Percentiles rank a stretch among this genome's conserved stretches.
Conservation (phyloP, 2,329 filamentous ascomycete species). For the Colletotrichum karsti region DNA sequence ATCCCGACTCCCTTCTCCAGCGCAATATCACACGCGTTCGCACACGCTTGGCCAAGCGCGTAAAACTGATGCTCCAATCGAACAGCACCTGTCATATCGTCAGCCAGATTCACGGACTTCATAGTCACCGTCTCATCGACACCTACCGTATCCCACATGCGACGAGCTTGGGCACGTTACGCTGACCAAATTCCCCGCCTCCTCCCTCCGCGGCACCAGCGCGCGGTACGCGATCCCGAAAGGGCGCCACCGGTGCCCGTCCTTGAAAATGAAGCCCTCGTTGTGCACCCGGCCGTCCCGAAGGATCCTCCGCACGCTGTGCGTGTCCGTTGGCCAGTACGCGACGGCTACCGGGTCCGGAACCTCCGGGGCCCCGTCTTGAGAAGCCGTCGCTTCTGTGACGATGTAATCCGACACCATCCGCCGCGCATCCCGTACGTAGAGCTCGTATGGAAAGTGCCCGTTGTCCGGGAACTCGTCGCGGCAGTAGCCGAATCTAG, state of each 20-base stretch:
- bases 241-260: slow-evolving; percentile 30
- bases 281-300: slow-evolving; percentile 32
- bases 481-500: slow-evolving; percentile 33
- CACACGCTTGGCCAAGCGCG: slow-evolving; percentile 22
- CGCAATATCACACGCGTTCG: slow-evolving; percentile 24
- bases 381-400: slow-evolving; percentile 32
- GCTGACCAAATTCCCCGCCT: slow-evolving; percentile 27
- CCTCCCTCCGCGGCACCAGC: slow-evolving; percentile 21
- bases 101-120: not conserved
- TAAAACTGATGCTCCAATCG: slow-evolving; percentile 26
- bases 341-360: slow-evolving; percentile 32
- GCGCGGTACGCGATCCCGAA: slow-evolving; percentile 29
- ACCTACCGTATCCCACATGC: slow-evolving; percentile 26
- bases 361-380: slow-evolving; percentile 5
- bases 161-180: slow-evolving; percentile 28
- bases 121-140: no score
- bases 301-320: slow-evolving; percentile 34
- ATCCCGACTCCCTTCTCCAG: not conserved
- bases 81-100: slow-evolving; percentile 4
- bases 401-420: slow-evolving; percentile 35
- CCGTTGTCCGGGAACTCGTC: slow-evolving; percentile 37
- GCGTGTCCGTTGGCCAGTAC: slow-evolving; percentile 35
- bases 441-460: slow-evolving; percentile 36
- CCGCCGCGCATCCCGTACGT: slow-evolving; percentile 37
- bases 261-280: slow-evolving; percentile 34